Base-by-base conservation (phyloP, 208 protist species). In the Leishmania aethiopica region DNA sequence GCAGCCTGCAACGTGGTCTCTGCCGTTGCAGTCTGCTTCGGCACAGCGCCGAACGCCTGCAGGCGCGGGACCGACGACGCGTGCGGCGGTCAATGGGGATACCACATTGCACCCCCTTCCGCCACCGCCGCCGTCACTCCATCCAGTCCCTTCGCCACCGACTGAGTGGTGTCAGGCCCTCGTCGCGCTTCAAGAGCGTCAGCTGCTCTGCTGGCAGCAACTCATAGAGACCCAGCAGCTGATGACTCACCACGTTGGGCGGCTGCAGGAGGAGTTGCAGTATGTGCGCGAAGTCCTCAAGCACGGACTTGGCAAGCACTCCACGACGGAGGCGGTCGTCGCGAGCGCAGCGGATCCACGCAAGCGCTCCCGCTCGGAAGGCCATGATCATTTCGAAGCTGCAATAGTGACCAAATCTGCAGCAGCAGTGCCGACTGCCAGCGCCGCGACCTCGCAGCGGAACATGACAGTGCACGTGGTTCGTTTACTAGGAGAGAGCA, bases 151-250 rank as follows among this genome's bases (percentile, higher is more conserved):
- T 3, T 71, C 32, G 72, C 35, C 71, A 67, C 35, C 74, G 32
- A 32, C 25, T 28, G 77, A 82, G 71, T 80, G 72, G 49, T 60
- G 25, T 32, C 49, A 76, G 28, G 32, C 76, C 35, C 11, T 82
- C 1, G 32, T 75, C 13, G 42, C 66, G 1, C 76, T 80, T 37
- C 83, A 86, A 42, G 78, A 86, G 59, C 83, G 83, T 40, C 83
- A 86, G 42, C 83, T 86, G 3, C 71, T n/a, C 37, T 80, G 74
- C 37, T 86, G 71, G 78, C 59, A 78, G 55, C 83, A 86, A 70
- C 77, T 86, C 35, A 37, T 51, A 32, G 62, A 76, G 17, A 75
- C 69, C 35, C 81, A 81, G 59, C 76, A 85, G 40, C 69, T 67
- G 22, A 49, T 85, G 42, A 49, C 47, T 2, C 78, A 74, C 32